These are phyloP conservation scores for Sicyos edulis DNA, from an alignment of 306 rosid species.

Conservation along the genomic window DNA sequence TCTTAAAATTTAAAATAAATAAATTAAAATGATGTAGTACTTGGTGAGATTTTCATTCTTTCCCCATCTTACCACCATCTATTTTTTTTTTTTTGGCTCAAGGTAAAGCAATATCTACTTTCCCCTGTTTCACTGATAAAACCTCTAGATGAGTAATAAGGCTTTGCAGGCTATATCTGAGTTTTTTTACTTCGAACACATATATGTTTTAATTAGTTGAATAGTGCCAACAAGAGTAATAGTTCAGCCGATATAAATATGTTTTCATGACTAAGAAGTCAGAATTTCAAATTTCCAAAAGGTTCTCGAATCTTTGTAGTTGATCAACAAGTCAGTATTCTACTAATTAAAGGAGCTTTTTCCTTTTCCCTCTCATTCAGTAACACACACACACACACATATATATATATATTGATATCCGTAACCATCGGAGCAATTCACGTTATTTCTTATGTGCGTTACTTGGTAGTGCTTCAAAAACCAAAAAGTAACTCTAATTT, in stretches of 20 bases:
- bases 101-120: neutral
- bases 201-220: too few relatives aligned
- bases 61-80: neutral
- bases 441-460: neutral
- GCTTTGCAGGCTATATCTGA: neutral
- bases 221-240: neutral
- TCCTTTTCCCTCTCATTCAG: neutral
- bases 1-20: too few relatives aligned
- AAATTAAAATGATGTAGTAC: too few relatives aligned
- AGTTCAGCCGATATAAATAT: too few relatives aligned
- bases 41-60: neutral
- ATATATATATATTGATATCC: too few relatives aligned
- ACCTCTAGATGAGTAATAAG: neutral
- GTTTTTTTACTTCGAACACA: too few relatives aligned
- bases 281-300: constrained; percentile 41
- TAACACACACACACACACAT: too few relatives aligned
- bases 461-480: neutral
- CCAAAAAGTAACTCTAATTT: neutral
- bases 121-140: constrained; percentile 1
- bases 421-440: too few relatives aligned
- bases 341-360: constrained; percentile 22
- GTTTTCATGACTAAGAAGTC: too few relatives aligned
- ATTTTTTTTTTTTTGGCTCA: neutral
- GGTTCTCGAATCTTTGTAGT: constrained; percentile 71
- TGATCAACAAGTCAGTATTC: constrained; percentile 69